Base-by-base conservation (phyloP, 768 basidiomycete genomes). In the Chlorophyllum brunneum region DNA sequence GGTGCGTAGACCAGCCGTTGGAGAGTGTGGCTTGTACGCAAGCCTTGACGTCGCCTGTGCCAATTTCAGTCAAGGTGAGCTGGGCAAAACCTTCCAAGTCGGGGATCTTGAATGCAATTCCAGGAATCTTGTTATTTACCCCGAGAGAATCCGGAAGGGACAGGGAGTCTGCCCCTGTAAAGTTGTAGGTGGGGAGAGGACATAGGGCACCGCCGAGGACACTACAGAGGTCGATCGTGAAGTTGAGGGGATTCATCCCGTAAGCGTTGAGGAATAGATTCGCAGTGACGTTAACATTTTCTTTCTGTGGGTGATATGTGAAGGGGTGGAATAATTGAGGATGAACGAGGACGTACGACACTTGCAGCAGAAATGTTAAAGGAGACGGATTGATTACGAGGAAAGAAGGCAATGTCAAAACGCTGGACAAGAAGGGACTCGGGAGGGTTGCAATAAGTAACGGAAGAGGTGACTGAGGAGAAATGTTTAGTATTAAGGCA, bases 11-110 rank as follows among this genome's bases (percentile, higher is more conserved):
- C 79, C 85, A 85, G 8, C 95, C 95, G 64, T 99, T 99, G 15
- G 91, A 86, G 9, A 98, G 73, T 2, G 93, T 95, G 15, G 93
- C 82, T 66, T 95, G 92, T 6, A 99, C 79, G 61, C 95, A 99
- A 0, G 93, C 92, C 48, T 86, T 90, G 56, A 90, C 74, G 6
- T 81, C 65, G 42, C 87, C 85, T 4, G 90, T 88, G 43, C 73
- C 70, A 27, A 82, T 77, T 56, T 90, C 82, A 2, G 73, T 79
- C 34, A 95, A 76, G 4, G 83, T 79, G 48, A 98, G 70, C 59
- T 92, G 88, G 0, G 84, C 93, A 61, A 81, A 93, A 15, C 89
- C 93, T 65, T 98, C 93, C 4, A 98, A 76, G 67, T 99, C 90
- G 4, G 95, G 95, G 31, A 99, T 86, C 36, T 75, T 70, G 66